phyloP scores from a whole-genome alignment of 176 grass and related monocot genomes.

The Sorghum bicolor region DNA sequence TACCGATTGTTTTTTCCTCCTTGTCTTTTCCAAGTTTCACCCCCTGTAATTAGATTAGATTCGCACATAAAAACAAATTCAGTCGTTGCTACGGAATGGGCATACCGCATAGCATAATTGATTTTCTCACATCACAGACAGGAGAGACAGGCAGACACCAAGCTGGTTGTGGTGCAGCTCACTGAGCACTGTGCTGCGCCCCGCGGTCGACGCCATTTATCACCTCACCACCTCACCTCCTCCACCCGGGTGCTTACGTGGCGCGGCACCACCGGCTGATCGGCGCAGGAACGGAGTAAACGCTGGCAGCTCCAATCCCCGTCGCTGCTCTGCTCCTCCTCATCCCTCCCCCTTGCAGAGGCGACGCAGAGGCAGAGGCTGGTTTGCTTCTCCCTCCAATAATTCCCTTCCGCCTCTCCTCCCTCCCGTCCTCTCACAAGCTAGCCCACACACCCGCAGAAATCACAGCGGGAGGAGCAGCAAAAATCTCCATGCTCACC shows the following conservation, averaged over 20 bases:
- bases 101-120: neutral
- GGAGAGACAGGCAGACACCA: too few species aligned
- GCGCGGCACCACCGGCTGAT: slow-evolving; percentile 29
- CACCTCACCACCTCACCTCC: neutral
- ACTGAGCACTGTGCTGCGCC: slow-evolving; percentile 21
- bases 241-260: slow-evolving; percentile 21
- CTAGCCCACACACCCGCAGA: neutral
- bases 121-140: neutral
- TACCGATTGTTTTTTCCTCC: neutral
- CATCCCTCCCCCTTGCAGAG: neutral
- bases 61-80: neutral
- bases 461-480: neutral
- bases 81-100: neutral
- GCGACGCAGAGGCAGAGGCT: neutral
- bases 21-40: neutral
- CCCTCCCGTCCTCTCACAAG: slow-evolving; percentile 17
- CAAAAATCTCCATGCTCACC: slow-evolving; percentile 28
- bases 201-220: slow-evolving; percentile 35
- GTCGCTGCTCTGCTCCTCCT: neutral
- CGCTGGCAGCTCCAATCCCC: slow-evolving; percentile 19
- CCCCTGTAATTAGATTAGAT: too few species aligned
- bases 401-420: slow-evolving; percentile 22
- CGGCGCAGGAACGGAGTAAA: slow-evolving; percentile 15
- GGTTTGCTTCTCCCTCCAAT: slow-evolving; percentile 30
- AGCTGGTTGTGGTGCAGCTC: neutral